These are phyloP conservation scores for Moesziomyces antarcticus DNA, from an alignment of 1,284 basidiomycete genomes.

Conservation along the genomic window DNA sequence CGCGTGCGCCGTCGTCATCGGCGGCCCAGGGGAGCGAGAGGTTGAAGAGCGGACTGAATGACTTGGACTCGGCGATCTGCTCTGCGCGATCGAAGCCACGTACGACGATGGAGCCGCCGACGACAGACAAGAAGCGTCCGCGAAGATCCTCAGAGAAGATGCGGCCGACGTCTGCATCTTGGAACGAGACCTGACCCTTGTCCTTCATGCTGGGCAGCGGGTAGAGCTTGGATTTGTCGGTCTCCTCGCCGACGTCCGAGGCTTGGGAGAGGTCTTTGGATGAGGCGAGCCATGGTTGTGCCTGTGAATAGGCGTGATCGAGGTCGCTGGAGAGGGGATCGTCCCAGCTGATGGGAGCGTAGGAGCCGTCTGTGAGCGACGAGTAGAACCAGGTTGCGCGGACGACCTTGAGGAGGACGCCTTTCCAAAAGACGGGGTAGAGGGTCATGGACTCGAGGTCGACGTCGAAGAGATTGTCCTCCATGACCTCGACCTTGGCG, in stretches of 20 bases:
- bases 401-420: slow-evolving; percentile 64
- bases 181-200: slow-evolving; percentile 63
- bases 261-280: slow-evolving; percentile 14
- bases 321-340: slow-evolving; percentile 64
- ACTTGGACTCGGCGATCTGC: slow-evolving; percentile 37
- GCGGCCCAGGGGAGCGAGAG: slow-evolving; percentile 43
- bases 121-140: slow-evolving; percentile 53
- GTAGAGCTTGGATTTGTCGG: slow-evolving; percentile 48
- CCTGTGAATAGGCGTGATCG: slow-evolving; percentile 66
- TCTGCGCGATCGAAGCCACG: slow-evolving; percentile 60
- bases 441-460: slow-evolving; percentile 62
- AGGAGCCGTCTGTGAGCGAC: slow-evolving; percentile 48
- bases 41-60: slow-evolving; percentile 26
- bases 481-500: slow-evolving; percentile 60
- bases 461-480: slow-evolving; percentile 65
- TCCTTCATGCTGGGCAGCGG: slow-evolving; percentile 57
- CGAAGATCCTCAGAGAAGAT: slow-evolving; percentile 63
- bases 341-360: slow-evolving; percentile 60
- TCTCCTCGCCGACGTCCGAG: slow-evolving; percentile 31
- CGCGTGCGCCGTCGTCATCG: slow-evolving; percentile 13
- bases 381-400: slow-evolving; percentile 69
- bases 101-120: slow-evolving; percentile 59
- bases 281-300: slow-evolving; percentile 62
- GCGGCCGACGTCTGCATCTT: slow-evolving; percentile 62
- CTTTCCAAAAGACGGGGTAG: slow-evolving; percentile 69